Conservation (phyloP, 139 green algal species). For the Chlorella sp. region DNA sequence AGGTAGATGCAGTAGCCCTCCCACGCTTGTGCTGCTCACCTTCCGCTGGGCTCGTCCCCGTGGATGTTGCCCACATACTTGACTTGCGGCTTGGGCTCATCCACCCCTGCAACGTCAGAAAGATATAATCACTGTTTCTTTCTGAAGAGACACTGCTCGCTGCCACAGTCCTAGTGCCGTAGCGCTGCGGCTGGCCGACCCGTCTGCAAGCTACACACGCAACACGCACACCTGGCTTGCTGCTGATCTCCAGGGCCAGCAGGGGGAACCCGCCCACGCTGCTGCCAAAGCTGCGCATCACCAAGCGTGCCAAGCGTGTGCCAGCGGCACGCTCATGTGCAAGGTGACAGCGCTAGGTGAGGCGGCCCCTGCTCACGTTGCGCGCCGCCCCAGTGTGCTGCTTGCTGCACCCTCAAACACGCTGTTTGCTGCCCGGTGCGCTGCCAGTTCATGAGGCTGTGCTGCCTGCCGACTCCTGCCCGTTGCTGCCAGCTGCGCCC, state of each 20-base stretch:
- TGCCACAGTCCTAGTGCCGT: too few species aligned
- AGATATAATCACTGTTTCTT: too few species aligned
- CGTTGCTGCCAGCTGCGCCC: neutral
- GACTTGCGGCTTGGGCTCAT: slow-evolving; percentile 43
- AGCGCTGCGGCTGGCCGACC: too few species aligned
- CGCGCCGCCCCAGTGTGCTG: too few species aligned
- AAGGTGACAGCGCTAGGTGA: neutral
- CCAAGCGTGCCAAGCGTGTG: neutral
- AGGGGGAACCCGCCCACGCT: neutral
- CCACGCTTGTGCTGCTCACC: too few species aligned
- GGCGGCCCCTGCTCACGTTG: too few species aligned
- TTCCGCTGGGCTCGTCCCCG: slow-evolving; percentile 80
- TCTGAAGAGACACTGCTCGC: too few species aligned
- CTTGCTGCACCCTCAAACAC: neutral
- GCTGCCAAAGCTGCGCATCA: neutral
- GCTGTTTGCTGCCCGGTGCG: neutral
- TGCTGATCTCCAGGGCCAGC: neutral
- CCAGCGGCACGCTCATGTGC: neutral
- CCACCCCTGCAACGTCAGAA: neutral
- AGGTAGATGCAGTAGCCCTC: too few species aligned
- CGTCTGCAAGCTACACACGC: too few species aligned
- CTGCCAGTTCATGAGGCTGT: neutral
- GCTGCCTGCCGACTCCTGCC: neutral
- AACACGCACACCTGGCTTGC: too few species aligned
- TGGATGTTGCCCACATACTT: slow-evolving; percentile 82